Percentiles rank a stretch among this genome's conserved stretches.
Evolutionary conservation across 2,329 filamentous ascomycete species (phyloP).

Genomic region (Trichophyton verrucosum): DNA sequence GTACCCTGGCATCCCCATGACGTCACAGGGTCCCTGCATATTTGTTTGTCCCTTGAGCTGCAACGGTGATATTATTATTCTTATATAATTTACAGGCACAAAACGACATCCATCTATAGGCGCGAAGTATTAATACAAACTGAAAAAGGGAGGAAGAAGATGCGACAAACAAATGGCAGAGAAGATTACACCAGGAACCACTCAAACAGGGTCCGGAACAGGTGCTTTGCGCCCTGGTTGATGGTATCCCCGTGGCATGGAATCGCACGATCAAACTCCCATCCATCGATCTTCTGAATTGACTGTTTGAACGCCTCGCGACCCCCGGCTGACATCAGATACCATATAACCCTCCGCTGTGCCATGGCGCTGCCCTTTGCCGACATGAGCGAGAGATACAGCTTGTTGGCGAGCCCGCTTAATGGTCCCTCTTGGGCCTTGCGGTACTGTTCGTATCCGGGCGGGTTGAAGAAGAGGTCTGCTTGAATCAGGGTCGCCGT

Average conservation of each 20-base stretch:
- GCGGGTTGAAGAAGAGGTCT: conserved; percentile 85
- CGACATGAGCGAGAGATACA: conserved; percentile 46
- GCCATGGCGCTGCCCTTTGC: conserved; percentile 51
- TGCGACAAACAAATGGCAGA: not conserved
- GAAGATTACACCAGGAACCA: conserved; percentile 55
- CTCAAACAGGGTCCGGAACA: conserved; percentile 65
- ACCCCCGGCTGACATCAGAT: conserved; percentile 50
- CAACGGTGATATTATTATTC: no score
- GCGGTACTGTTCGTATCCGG: conserved; percentile 71
- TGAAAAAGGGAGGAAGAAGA: no score
- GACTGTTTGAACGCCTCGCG: conserved; percentile 58
- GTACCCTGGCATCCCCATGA: no score
- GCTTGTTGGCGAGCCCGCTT: conserved; percentile 47
- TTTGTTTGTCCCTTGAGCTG: no score
- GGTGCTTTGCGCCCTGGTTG: conserved; percentile 57
- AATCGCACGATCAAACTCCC: conserved; percentile 77
- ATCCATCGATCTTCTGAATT: conserved; percentile 54
- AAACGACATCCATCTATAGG: not conserved
- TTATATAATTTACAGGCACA: no score
- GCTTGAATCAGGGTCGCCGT: conserved; percentile 71
- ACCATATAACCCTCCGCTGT: conserved; percentile 76
- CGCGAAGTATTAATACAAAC: not conserved
- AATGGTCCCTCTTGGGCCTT: conserved; percentile 43
- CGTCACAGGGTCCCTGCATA: no score
- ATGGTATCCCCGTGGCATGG: conserved; percentile 91